Conservation (phyloP, 2,329 filamentous ascomycete species). For the Fusarium pseudograminearum region DNA sequence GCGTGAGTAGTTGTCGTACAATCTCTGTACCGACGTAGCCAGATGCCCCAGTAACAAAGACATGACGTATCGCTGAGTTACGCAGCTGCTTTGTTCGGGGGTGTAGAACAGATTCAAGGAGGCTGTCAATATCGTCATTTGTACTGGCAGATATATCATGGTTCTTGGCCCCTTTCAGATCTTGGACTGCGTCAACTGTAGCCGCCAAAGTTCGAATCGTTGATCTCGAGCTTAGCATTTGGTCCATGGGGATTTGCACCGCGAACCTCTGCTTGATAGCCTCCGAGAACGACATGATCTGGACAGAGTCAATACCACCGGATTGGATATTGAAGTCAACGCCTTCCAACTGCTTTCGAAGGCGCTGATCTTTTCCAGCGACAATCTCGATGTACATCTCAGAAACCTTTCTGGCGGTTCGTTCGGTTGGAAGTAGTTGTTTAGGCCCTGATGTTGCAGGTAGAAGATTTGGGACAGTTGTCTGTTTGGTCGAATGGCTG, state of each 20-base stretch:
- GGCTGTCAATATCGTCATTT: background rate
- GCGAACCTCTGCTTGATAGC: conserved; percentile 1
- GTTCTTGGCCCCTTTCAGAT: background rate
- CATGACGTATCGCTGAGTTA: background rate
- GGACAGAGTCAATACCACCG: conserved; percentile 1
- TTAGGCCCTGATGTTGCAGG: background rate
- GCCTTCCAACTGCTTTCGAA: background rate
- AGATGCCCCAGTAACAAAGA: background rate
- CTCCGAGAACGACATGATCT: background rate
- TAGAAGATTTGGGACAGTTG: background rate
- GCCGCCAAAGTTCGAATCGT: background rate
- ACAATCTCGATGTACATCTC: background rate
- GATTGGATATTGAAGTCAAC: background rate
- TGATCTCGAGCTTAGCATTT: conserved; percentile 1
- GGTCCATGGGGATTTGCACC: background rate
- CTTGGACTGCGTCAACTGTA: background rate
- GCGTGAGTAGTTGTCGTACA: background rate
- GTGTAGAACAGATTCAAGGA: conserved; percentile 1
- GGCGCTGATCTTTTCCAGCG: background rate
- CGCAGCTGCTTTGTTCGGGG: background rate
- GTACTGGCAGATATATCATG: background rate
- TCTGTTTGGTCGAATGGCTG: background rate
- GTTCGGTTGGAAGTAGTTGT: background rate
- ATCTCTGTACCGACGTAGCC: background rate
- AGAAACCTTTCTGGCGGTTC: background rate